Evolutionary conservation across 805 yeast species (phyloP), one percentile per base, ranked within the genome.

Genomic region (Candida ponderosae): DNA sequence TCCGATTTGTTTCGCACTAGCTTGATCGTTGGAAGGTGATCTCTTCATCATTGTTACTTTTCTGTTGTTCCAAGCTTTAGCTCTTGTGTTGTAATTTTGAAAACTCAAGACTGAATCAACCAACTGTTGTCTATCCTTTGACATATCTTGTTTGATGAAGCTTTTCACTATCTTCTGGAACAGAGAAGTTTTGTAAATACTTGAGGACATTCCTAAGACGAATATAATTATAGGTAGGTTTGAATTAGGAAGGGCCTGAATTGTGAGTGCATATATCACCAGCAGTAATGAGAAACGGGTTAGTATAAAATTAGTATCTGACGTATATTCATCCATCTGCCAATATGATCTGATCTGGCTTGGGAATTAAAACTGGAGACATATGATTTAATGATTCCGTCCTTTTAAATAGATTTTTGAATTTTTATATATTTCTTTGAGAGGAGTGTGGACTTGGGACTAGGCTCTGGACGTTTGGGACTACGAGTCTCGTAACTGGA

Each of bases 11-110:
- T 62, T 64, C 18, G 77, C 76, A 24, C 75, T 53, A 13, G 65
- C 58, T 49, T 79, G 84, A 44, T 79, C 86, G 37, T 72, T 59
- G 65, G 72, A 65, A 5, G 71, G 52, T 71, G 80, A 62, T 45
- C 65, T 46, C 42, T 66, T 68, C 53, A 64, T 68, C 29, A 69
- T 50, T 17, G 58, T 54, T 21, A 68, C 55, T 35, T 73, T 62
- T 34, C 68, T 54, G 34, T 70, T 71, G 42, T 72, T 76, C 66
- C 70, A 58, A 4, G 53, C 53, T 29, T 61, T 57, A 5, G 70
- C 59, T 31, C 66, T 60, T 2, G 40, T 29, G 3, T 62, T 46
- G 44, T 78, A 78, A 8, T 58, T 50, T 28, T 67, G 59, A n/a
- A 78, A 54, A 11, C 77, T 69, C n/a, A 53, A 51, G 7, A 77